Evolutionary conservation across 2,329 filamentous ascomycete genomes (phyloP).

Genomic region (Xylaria hypoxylon): DNA sequence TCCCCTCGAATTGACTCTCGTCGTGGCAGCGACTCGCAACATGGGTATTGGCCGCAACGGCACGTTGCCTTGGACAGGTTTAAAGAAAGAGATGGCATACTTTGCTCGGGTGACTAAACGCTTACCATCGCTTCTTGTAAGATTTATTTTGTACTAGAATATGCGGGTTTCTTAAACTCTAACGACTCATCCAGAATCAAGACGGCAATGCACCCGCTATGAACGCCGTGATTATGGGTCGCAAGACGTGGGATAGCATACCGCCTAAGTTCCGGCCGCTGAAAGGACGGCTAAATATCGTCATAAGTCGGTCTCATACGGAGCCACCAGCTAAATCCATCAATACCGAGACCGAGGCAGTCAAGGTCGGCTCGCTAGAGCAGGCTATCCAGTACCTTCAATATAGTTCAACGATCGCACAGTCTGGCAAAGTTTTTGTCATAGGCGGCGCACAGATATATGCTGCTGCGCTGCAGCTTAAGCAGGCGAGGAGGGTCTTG

Average conservation of each 20-base stretch:
- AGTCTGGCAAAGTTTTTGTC: constrained; percentile 76
- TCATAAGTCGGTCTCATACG: constrained; percentile 72
- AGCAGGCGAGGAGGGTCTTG: constrained; percentile 71
- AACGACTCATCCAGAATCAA: constrained; percentile 20
- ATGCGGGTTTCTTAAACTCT: neutral
- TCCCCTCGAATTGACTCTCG: constrained; percentile 77
- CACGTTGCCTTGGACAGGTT: constrained; percentile 86
- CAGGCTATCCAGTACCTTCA: constrained; percentile 63
- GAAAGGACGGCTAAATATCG: constrained; percentile 81
- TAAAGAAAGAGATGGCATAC: constrained; percentile 93
- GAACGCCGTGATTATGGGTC: constrained; percentile 95
- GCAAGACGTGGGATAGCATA: constrained; percentile 96
- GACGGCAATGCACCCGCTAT: constrained; percentile 51
- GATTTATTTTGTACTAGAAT: constrained; percentile 3
- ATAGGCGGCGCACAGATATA: constrained; percentile 95
- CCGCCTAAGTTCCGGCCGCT: constrained; percentile 83
- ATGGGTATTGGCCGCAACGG: constrained; percentile 90
- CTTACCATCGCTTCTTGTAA: constrained; percentile 57
- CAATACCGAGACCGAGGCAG: constrained; percentile 57
- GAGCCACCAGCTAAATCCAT: constrained; percentile 35
- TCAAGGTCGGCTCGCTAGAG: constrained; percentile 70
- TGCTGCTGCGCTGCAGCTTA: constrained; percentile 70
- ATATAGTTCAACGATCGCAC: constrained; percentile 48
- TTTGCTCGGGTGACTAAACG: constrained; percentile 91
- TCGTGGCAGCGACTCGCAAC: constrained; percentile 89